Evolutionary conservation across 306 rosid species (phyloP).

Genomic region (Pueraria montana): DNA sequence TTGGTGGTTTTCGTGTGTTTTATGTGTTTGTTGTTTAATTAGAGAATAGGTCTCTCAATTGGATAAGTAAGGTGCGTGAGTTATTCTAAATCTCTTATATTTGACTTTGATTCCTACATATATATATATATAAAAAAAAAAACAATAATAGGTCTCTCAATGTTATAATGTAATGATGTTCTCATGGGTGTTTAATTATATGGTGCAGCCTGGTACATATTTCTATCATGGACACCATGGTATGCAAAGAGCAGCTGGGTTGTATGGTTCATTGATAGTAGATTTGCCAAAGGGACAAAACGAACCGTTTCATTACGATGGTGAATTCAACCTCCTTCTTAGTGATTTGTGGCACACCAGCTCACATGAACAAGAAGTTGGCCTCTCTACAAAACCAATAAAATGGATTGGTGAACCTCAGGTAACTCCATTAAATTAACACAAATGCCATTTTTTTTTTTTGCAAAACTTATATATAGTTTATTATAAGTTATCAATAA

Average conservation of each 20-base stretch:
- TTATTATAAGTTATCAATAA: background rate
- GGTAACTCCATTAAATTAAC: slow-evolving; percentile 37
- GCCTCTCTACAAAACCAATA: slow-evolving; percentile 73
- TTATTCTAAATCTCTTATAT: too few species aligned
- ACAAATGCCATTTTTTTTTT: too few species aligned
- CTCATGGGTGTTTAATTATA: background rate
- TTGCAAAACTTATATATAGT: background rate
- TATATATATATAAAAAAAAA: too few species aligned
- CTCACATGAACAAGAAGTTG: slow-evolving; percentile 74
- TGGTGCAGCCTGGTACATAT: slow-evolving; percentile 80
- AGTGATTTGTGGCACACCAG: slow-evolving; percentile 89
- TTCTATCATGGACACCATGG: slow-evolving; percentile 92
- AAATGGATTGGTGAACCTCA: slow-evolving; percentile 92
- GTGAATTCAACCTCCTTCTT: slow-evolving; percentile 66
- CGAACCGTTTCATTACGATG: slow-evolving; percentile 79
- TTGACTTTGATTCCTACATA: too few species aligned
- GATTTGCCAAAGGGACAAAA: slow-evolving; percentile 61
- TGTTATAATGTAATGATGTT: too few species aligned
- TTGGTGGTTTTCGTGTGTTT: background rate
- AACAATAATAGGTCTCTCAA: too few species aligned
- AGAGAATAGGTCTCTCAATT: too few species aligned
- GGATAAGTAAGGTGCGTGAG: too few species aligned
- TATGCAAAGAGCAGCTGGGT: slow-evolving; percentile 90
- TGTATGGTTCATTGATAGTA: slow-evolving; percentile 89
- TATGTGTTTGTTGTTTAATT: background rate